Evolutionary conservation across 495 filamentous ascomycete genomes (phyloP).

Genomic region (Neurospora sublineolata): DNA sequence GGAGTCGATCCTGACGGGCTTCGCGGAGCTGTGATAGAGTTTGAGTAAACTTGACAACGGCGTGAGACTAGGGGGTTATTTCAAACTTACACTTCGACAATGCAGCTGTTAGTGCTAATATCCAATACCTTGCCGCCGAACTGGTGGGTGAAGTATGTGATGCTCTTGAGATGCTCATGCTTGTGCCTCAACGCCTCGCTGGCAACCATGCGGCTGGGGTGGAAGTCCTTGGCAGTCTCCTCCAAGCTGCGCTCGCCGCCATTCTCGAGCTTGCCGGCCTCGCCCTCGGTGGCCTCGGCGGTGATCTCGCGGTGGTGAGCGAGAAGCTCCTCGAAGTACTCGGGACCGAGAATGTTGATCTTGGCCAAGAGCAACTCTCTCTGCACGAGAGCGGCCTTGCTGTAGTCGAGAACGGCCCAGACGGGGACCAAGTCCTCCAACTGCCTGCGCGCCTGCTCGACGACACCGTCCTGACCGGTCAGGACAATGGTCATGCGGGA

Average conservation of each 20-base stretch:
- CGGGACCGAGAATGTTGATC: constrained; percentile 86
- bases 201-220: constrained; percentile 70
- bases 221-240: constrained; percentile 54
- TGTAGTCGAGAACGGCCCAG: constrained; percentile 97
- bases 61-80: not conserved
- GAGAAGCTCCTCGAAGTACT: constrained; percentile 93
- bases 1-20: constrained; percentile 85
- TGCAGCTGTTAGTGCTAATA: constrained; percentile 96
- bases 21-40: constrained; percentile 57
- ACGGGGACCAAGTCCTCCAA: constrained; percentile 94
- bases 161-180: constrained; percentile 88
- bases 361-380: constrained; percentile 93
- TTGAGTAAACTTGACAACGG: constrained; percentile 1
- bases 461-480: constrained; percentile 89
- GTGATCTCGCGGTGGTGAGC: constrained; percentile 80
- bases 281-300: constrained; percentile 13
- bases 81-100: constrained; percentile 80
- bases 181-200: constrained; percentile 89
- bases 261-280: constrained; percentile 13
- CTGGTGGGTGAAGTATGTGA: constrained; percentile 92
- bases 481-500: constrained; percentile 98
- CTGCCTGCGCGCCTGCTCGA: constrained; percentile 93
- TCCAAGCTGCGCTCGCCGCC: constrained; percentile 22
- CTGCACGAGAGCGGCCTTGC: constrained; percentile 83
- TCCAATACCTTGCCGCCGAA: constrained; percentile 96